Percentiles rank a stretch among this genome's conserved stretches.
These are phyloP conservation scores for Paracorniculantispora psalliotae DNA, from an alignment of 2,329 filamentous ascomycete species.

Conservation along the genomic window DNA sequence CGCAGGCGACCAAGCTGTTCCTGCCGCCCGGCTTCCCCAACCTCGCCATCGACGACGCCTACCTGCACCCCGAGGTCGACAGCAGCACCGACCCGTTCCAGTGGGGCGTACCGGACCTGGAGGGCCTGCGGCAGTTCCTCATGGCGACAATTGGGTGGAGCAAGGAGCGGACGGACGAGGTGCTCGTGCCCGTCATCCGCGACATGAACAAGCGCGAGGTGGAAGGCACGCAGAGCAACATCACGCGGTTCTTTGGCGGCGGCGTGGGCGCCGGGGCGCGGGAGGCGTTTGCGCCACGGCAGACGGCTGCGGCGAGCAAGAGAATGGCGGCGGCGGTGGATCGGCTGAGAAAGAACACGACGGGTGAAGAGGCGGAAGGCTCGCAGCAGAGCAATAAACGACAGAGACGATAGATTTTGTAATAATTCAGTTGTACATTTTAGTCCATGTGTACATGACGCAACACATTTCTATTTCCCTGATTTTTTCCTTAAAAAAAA, in stretches of 20 bases:
- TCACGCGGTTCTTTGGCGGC: constrained; percentile 87
- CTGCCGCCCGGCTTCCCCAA: constrained; percentile 77
- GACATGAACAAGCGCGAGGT: constrained; percentile 88
- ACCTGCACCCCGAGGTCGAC: constrained; percentile 83
- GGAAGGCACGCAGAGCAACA: constrained; percentile 93
- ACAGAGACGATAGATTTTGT: not conserved
- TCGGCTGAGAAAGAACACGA: constrained; percentile 47
- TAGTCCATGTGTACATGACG: too few species aligned
- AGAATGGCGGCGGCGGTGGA: constrained; percentile 72
- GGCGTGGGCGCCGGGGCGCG: constrained; percentile 62
- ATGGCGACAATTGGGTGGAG: constrained; percentile 93
- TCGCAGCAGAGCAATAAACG: not conserved
- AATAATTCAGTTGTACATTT: too few species aligned
- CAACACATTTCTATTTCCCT: too few species aligned
- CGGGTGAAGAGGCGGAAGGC: not conserved
- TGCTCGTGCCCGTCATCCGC: constrained; percentile 87
- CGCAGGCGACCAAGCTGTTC: constrained; percentile 79
- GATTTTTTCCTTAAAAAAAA: too few species aligned
- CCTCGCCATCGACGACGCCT: constrained; percentile 72
- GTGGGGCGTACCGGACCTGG: constrained; percentile 93
- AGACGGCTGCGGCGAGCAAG: constrained; percentile 59
- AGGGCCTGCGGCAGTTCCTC: constrained; percentile 75
- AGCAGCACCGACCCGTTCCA: constrained; percentile 71
- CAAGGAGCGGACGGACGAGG: constrained; percentile 87
- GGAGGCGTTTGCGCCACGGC: constrained; percentile 66